These are phyloP conservation scores for Parmelia sp. DNA, from an alignment of 495 filamentous ascomycete genomes.

Conservation along the genomic window DNA sequence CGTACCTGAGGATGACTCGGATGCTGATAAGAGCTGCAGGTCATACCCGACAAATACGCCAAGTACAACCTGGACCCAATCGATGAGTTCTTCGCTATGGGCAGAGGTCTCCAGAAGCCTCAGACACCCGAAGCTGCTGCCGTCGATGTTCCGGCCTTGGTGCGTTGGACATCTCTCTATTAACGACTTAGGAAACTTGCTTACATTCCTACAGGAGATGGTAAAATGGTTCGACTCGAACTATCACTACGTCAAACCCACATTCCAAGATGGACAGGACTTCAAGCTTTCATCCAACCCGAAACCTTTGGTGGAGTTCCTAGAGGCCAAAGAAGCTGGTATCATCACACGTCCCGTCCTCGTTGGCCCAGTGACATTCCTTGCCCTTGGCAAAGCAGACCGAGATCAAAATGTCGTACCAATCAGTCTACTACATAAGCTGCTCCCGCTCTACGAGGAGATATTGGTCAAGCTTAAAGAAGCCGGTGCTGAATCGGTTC, in stretches of 20 bases:
- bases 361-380: conserved; percentile 93
- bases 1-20: neutral
- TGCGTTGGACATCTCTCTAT: conserved; percentile 30
- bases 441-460: conserved; percentile 87
- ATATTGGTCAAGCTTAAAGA: conserved; percentile 86
- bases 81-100: conserved; percentile 99
- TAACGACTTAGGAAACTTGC: conserved; percentile 2
- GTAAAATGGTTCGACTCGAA: conserved; percentile 99
- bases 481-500: conserved; percentile 87
- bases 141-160: conserved; percentile 84
- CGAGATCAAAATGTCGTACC: conserved; percentile 85
- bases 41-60: conserved; percentile 83
- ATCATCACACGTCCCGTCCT: conserved; percentile 88
- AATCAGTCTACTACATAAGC: conserved; percentile 84
- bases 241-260: conserved; percentile 99
- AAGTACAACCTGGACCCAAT: conserved; percentile 76
- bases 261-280: conserved; percentile 87
- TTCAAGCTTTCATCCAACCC: conserved; percentile 83
- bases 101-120: conserved; percentile 88
- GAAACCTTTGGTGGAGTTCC: conserved; percentile 90
- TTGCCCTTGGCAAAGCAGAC: conserved; percentile 92
- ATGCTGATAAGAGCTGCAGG: conserved; percentile 41
- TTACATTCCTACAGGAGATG: conserved; percentile 63
- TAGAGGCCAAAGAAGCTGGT: conserved; percentile 95
- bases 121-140: conserved; percentile 50